phyloP scores from a whole-genome alignment of 2,329 filamentous ascomycete species.

The Penicillium verrucosum region DNA sequence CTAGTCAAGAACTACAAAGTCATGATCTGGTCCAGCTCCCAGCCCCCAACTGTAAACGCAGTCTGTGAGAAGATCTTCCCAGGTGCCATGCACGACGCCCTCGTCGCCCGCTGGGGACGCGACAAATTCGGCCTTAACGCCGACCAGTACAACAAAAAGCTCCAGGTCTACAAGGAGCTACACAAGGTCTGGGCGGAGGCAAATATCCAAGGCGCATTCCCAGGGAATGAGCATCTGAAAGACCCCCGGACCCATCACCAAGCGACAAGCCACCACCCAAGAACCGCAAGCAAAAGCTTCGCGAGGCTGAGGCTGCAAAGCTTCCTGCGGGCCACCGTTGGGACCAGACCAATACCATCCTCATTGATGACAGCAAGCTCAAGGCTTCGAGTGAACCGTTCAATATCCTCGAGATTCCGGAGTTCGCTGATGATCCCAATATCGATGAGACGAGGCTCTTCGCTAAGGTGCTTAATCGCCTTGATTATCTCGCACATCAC shows the following conservation, averaged over 20 bases:
- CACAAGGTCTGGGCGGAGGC: conserved; percentile 63
- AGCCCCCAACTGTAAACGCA: conserved; percentile 64
- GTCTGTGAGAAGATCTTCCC: conserved; percentile 61
- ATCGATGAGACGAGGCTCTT: conserved; percentile 46
- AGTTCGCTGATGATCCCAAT: conserved; percentile 57
- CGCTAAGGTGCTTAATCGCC: conserved; percentile 50
- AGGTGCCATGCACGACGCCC: conserved; percentile 48
- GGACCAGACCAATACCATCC: conserved; percentile 80
- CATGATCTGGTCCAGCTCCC: conserved; percentile 88
- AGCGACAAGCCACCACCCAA: neutral
- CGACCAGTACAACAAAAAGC: conserved; percentile 64
- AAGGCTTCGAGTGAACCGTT: conserved; percentile 81
- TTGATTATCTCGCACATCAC: conserved; percentile 51
- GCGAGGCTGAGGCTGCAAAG: conserved; percentile 10
- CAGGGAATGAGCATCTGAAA: conserved; percentile 19
- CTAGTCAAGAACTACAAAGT: conserved; percentile 72
- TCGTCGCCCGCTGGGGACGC: conserved; percentile 74
- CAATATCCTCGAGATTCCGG: conserved; percentile 77
- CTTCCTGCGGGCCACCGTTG: conserved; percentile 56
- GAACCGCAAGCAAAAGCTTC: neutral
- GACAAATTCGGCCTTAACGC: conserved; percentile 67
- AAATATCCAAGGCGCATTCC: conserved; percentile 44
- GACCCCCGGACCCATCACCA: neutral
- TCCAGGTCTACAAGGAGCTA: conserved; percentile 89
- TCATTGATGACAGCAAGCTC: conserved; percentile 79